phyloP scores from a whole-genome alignment of 2,329 filamentous ascomycete genomes.

The Macroventuria anomochaeta region DNA sequence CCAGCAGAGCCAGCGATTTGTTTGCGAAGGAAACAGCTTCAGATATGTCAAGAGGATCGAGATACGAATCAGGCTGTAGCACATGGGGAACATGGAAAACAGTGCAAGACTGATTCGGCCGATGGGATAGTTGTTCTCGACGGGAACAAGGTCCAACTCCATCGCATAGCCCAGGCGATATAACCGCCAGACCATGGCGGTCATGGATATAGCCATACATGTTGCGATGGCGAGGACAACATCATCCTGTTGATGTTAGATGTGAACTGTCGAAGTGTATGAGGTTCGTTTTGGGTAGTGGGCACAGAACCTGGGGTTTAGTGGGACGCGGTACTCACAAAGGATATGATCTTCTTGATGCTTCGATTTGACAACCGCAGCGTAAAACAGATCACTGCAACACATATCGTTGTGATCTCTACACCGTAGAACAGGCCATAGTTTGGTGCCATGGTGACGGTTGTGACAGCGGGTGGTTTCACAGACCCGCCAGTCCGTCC shows the following conservation, averaged over 20 bases:
- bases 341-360: slow-evolving; percentile 12
- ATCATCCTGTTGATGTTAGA: slow-evolving; percentile 10
- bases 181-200: slow-evolving; percentile 12
- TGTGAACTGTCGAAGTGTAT: not conserved
- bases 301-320: not conserved
- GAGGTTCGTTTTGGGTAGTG: not conserved
- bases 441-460: slow-evolving; percentile 16
- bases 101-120: slow-evolving; percentile 12
- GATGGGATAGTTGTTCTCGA: slow-evolving; percentile 9
- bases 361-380: slow-evolving; percentile 12
- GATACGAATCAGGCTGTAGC: slow-evolving; percentile 16
- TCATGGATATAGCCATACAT: slow-evolving; percentile 9
- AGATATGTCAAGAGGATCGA: slow-evolving; percentile 22
- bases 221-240: slow-evolving; percentile 7
- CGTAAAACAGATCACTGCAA: slow-evolving; percentile 16
- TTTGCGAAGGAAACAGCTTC: slow-evolving; percentile 19
- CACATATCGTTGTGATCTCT: slow-evolving; percentile 14
- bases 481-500: slow-evolving; percentile 7
- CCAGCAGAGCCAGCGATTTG: slow-evolving; percentile 23
- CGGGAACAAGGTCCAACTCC: slow-evolving; percentile 3
- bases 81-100: slow-evolving; percentile 19
- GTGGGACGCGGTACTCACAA: slow-evolving; percentile 9
- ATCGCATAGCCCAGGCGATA: slow-evolving; percentile 13
- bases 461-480: slow-evolving; percentile 1
- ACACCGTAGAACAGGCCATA: slow-evolving; percentile 15